Base-by-base conservation (phyloP, 2,329 filamentous ascomycete genomes). In the Calonectria montana region DNA sequence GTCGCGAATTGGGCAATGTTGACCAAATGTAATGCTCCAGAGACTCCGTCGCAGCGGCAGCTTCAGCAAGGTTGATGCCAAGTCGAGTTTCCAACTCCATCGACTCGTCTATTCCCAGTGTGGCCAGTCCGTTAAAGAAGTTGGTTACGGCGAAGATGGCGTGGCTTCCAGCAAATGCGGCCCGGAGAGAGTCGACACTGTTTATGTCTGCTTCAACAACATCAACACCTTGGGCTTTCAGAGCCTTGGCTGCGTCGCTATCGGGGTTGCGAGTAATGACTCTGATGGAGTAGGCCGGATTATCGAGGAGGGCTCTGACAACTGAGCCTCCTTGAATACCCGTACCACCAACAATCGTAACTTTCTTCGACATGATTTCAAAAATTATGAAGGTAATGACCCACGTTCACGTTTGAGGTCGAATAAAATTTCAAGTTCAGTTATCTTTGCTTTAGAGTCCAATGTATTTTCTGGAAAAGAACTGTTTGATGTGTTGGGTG, bases 21-120 rank as follows among this genome's bases (percentile, higher is more conserved):
- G 53, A 59, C 53, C 53, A 59, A 12, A 59, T 35, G 13, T 59
- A 59, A 23, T 59, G 53, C 53, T 59, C 53, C 31, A 59, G 35
- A 3, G 53, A 25, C 35, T 59, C 31, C 0, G 53, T 59, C 2
- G 53, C 31, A 2, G 35, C 53, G 3, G 53, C 53, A 7, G 53
- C 53, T 23, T 39, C 15, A 23, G 53, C 53, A 27, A 59, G 53
- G 21, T 59, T 59, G 21, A 59, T 59, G 10, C 53, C 53, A 0
- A 59, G n/a, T 6, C 10, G 10, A 9, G 53, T 59, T 21, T 59
- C 53, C 15, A 1, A 4, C 6, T 59, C 35, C 53, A 59, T 39
- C 7, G 53, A 25, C 31, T 25, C 18, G 18, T 59, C 35, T 13
- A 59, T 59, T 2, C 53, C 29, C 18, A 23, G 53, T 1, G 53